Percentiles rank a stretch among this genome's conserved stretches.
Conservation (phyloP, 805 yeast species). For the Starmera pachycereana region DNA sequence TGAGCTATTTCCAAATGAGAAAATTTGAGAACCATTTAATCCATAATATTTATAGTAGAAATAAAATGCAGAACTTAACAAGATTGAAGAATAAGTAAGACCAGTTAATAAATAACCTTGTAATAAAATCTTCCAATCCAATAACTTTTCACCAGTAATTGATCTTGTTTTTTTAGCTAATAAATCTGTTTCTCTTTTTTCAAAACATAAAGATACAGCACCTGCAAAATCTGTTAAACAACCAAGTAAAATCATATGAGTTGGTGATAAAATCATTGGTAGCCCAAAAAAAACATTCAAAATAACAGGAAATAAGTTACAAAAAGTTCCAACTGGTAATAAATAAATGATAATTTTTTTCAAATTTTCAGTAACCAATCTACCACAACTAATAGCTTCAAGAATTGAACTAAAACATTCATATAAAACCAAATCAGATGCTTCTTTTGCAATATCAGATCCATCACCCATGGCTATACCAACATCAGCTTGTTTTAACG, state of each 20-base stretch:
- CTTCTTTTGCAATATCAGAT: slow-evolving; percentile 18
- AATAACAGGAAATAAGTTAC: slow-evolving; percentile 42
- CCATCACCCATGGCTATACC: slow-evolving; percentile 61
- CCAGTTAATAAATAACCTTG: slow-evolving; percentile 37
- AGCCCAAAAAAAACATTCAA: slow-evolving; percentile 37
- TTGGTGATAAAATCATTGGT: slow-evolving; percentile 39
- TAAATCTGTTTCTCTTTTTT: slow-evolving; percentile 32
- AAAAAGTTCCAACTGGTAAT: slow-evolving; percentile 42
- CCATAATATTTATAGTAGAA: slow-evolving; percentile 27
- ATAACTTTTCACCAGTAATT: slow-evolving; percentile 30
- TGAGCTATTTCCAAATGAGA: slow-evolving; percentile 26
- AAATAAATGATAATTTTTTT: slow-evolving; percentile 36
- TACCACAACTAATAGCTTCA: slow-evolving; percentile 31
- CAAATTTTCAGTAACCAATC: slow-evolving; percentile 39
- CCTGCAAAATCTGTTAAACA: slow-evolving; percentile 37
- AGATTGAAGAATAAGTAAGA: slow-evolving; percentile 28
- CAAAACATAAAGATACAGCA: slow-evolving; percentile 35
- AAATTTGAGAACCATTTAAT: slow-evolving; percentile 23
- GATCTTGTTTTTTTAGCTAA: slow-evolving; percentile 32
- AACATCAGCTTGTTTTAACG: slow-evolving; percentile 72
- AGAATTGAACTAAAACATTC: slow-evolving; percentile 21
- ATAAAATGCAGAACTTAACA: slow-evolving; percentile 30
- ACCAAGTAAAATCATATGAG: slow-evolving; percentile 40
- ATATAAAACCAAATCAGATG: slow-evolving; percentile 14
- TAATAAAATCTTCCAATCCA: slow-evolving; percentile 26